Percentiles rank a stretch among this genome's conserved stretches.
phyloP scores from a whole-genome alignment of 2,329 filamentous ascomycete species.

The Aspergillus hiratsukae region DNA sequence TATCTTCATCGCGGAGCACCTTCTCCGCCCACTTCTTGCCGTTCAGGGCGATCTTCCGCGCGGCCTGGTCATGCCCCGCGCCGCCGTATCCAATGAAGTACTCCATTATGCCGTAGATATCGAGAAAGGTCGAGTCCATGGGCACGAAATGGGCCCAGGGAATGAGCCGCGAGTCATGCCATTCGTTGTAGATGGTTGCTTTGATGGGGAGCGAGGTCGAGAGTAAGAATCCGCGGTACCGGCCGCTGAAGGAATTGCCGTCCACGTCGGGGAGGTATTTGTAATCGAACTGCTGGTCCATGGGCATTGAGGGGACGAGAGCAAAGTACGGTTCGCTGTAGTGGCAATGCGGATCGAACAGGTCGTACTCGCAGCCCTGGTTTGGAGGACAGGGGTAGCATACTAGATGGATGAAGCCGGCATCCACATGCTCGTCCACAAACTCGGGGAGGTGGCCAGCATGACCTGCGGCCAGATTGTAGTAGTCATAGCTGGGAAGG shows the following conservation, averaged over 20 bases:
- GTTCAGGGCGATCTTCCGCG: constrained; percentile 59
- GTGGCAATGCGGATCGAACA: constrained; percentile 34
- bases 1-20: constrained; percentile 66
- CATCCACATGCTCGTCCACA: constrained; percentile 37
- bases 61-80: constrained; percentile 49
- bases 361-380: constrained; percentile 8
- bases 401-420: constrained; percentile 41
- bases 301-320: constrained; percentile 25
- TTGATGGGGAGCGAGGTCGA: constrained; percentile 71
- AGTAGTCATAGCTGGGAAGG: constrained; percentile 38
- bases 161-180: constrained; percentile 70
- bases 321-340: constrained; percentile 43
- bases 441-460: constrained; percentile 36
- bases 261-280: constrained; percentile 76
- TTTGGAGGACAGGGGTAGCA: constrained; percentile 36
- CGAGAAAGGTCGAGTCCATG: constrained; percentile 68
- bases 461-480: constrained; percentile 30
- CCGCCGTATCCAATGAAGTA: constrained; percentile 64
- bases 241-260: constrained; percentile 66
- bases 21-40: constrained; percentile 65
- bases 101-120: constrained; percentile 68
- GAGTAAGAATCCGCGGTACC: constrained; percentile 64
- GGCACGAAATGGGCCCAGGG: constrained; percentile 80
- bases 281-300: constrained; percentile 42
- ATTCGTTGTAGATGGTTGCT: constrained; percentile 72